Conservation (phyloP, 75 land plant species). For the Chamaecyparis obtusa region DNA sequence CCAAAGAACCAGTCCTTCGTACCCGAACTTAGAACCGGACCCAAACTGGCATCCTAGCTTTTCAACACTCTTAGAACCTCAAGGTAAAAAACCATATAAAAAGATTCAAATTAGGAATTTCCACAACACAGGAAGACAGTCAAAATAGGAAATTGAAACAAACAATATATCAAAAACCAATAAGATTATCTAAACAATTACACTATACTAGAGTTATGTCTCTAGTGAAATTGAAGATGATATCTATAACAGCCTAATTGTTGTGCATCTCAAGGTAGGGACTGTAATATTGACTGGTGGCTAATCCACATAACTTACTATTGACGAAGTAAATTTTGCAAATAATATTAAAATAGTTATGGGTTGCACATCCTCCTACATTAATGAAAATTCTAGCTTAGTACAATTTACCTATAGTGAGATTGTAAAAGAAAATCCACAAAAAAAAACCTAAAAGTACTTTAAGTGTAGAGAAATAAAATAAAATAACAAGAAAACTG, state of each 20-base stretch:
- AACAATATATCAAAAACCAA: background rate
- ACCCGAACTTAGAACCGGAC: too few species aligned
- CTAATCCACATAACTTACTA: background rate
- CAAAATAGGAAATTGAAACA: background rate
- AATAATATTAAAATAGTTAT: too few species aligned
- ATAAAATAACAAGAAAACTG: too few species aligned
- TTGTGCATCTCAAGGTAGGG: background rate
- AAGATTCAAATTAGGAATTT: background rate
- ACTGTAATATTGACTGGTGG: background rate
- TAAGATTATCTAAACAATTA: background rate
- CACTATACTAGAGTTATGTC: background rate
- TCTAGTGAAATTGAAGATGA: background rate
- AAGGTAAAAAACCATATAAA: background rate
- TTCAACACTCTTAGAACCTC: background rate
- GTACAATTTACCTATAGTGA: too few species aligned
- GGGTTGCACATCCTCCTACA: too few species aligned
- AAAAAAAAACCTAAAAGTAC: too few species aligned
- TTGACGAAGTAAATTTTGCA: too few species aligned
- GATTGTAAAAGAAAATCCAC: too few species aligned
- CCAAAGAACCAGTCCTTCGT: too few species aligned
- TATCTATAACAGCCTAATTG: background rate
- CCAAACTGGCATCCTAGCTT: too few species aligned
- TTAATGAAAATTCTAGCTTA: too few species aligned
- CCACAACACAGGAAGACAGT: background rate
- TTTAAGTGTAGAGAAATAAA: too few species aligned